A percentile compares a stretch with the other conserved stretches of the same genome.
phyloP scores from a whole-genome alignment of 805 yeast genomes.

The Wickerhamomyces hampshirensis region DNA sequence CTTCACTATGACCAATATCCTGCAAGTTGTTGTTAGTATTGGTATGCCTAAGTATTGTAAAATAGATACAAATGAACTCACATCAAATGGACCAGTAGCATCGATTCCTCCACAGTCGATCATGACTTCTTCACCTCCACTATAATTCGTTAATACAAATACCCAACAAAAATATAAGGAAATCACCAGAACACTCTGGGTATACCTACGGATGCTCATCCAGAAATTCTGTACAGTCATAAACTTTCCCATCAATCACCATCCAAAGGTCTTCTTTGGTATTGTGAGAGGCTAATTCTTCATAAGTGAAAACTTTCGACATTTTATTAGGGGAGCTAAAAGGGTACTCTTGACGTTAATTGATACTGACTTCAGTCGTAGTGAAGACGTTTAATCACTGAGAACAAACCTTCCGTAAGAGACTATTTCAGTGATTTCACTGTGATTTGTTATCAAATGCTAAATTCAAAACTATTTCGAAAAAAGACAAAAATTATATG shows the following conservation, averaged over 20 bases:
- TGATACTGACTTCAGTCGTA: too few relatives aligned
- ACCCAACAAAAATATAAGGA: slow-evolving; percentile 10
- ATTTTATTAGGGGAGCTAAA: slow-evolving; percentile 18
- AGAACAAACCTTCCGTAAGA: too few relatives aligned
- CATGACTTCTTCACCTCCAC: slow-evolving; percentile 83
- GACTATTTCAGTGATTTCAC: too few relatives aligned
- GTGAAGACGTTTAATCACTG: too few relatives aligned
- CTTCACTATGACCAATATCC: slow-evolving; percentile 98
- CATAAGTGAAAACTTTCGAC: slow-evolving; percentile 53
- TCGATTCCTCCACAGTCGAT: slow-evolving; percentile 80
- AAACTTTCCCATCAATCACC: slow-evolving; percentile 74
- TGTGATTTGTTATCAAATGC: too few relatives aligned
- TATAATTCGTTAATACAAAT: slow-evolving; percentile 26
- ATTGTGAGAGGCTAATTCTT: slow-evolving; percentile 69
- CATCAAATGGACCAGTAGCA: slow-evolving; percentile 73
- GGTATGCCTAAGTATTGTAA: slow-evolving; percentile 31
- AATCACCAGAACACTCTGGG: neutral
- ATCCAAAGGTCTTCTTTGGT: slow-evolving; percentile 76
- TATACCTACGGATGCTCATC: slow-evolving; percentile 54
- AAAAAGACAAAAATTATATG: too few relatives aligned
- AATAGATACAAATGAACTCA: slow-evolving; percentile 28
- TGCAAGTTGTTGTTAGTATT: slow-evolving; percentile 16
- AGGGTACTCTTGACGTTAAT: too few relatives aligned
- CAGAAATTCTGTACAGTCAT: slow-evolving; percentile 62
- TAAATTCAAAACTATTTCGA: too few relatives aligned